Conservation (phyloP, 371 early-diverging fungal species). For the Apophysomyces ossiformis region DNA sequence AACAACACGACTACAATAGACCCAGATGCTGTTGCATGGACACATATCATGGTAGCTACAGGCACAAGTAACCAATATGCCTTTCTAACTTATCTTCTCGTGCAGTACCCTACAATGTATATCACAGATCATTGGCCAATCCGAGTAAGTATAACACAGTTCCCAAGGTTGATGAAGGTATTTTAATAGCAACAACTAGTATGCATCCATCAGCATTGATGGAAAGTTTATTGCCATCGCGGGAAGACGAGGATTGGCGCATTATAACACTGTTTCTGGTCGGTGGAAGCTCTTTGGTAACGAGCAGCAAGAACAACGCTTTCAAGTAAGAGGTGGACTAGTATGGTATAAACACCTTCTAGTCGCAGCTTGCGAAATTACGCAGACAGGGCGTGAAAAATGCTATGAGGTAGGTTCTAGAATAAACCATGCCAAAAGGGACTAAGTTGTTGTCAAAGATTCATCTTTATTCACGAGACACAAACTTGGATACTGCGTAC, state of each 20-base stretch:
- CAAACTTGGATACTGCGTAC: constrained; percentile 70
- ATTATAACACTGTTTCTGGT: constrained; percentile 73
- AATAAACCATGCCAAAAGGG: neutral
- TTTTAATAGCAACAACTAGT: constrained; percentile 32
- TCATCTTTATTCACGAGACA: constrained; percentile 77
- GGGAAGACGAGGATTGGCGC: constrained; percentile 80
- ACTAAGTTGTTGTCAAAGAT: constrained; percentile 48
- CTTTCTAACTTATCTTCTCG: neutral
- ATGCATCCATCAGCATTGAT: constrained; percentile 67
- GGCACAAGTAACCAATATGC: neutral
- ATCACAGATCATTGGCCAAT: constrained; percentile 88
- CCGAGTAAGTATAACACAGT: constrained; percentile 46
- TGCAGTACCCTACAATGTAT: constrained; percentile 75
- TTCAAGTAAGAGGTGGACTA: constrained; percentile 74
- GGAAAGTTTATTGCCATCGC: constrained; percentile 82
- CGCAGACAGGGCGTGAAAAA: constrained; percentile 26
- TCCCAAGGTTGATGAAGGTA: neutral
- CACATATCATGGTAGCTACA: constrained; percentile 66
- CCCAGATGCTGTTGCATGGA: constrained; percentile 79
- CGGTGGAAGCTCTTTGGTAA: constrained; percentile 90
- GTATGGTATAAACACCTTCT: constrained; percentile 80
- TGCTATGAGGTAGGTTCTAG: constrained; percentile 63
- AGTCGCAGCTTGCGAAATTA: constrained; percentile 65
- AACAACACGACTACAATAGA: constrained; percentile 74
- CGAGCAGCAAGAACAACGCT: constrained; percentile 83